Evolutionary conservation across 2,329 filamentous ascomycete species (phyloP).

Genomic region (Onygenales sp.): DNA sequence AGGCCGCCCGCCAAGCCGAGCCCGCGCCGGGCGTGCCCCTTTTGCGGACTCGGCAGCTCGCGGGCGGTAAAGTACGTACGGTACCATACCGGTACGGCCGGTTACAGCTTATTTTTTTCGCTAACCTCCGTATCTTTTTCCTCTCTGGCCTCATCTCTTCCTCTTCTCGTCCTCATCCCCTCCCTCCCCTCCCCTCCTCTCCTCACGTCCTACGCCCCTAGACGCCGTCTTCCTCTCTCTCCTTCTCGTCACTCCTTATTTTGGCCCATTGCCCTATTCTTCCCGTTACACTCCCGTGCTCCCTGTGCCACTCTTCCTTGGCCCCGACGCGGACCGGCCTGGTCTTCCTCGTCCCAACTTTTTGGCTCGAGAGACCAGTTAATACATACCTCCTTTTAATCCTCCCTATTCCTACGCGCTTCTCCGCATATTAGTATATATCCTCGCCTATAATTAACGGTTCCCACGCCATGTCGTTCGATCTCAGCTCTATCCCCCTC

Average conservation of each 20-base stretch:
- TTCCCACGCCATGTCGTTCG: conserved; percentile 6
- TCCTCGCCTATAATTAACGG: not conserved
- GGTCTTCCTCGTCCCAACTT: too few relatives aligned
- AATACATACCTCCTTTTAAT: not conserved
- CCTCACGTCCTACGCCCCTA: not conserved
- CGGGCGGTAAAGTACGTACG: not conserved
- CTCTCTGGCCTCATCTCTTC: not conserved
- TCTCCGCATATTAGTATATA: not conserved
- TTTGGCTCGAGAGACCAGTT: too few relatives aligned
- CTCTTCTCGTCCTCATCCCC: not conserved
- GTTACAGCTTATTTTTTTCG: not conserved
- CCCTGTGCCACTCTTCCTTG: not conserved
- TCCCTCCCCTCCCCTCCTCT: conserved; percentile 3
- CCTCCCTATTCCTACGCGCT: not conserved
- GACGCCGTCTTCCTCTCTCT: not conserved
- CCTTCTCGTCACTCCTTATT: conserved; percentile 4
- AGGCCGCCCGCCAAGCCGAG: not conserved
- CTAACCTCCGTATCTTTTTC: not conserved
- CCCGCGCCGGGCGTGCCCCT: not conserved
- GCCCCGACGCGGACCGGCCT: not conserved
- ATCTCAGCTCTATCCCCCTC: conserved; percentile 19
- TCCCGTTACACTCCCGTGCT: not conserved
- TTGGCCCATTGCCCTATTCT: not conserved
- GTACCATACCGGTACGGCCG: not conserved
- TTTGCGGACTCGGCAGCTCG: not conserved